Evolutionary conservation across 2,329 filamentous ascomycete genomes (phyloP), one percentile per base, ranked within the genome.

Genomic region (Raffaelea albimanens): DNA sequence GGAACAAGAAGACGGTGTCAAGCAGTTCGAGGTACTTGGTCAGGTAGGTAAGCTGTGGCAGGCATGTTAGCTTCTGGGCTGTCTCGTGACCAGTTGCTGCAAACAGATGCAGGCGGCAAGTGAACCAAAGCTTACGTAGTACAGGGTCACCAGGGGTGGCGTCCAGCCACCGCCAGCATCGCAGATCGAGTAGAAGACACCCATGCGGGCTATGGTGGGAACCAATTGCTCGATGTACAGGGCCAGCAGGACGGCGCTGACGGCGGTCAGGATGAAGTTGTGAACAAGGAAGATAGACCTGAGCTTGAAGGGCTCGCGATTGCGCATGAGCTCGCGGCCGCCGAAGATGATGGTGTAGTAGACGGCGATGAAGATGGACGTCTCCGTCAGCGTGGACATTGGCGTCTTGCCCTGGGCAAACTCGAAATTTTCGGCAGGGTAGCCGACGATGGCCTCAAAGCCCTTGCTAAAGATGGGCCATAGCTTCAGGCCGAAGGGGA

Each of bases 1-100:
- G 80, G 73, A 96, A 93, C 48, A 97, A 76, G 78, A 97, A 97
- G 65, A 91, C 83, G 51, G 91, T 97, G 69, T 97, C 91, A 58
- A 97, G 73, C 56, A 97, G 77, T 70, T 97, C 91, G 57, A 96
- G 79, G 69, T 95, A 97, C 71, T 97, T 97, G 71, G 90, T 97
- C 47, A 96, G 80, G 74, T 97, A 97, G 76, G 94, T 97, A 64
- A 97, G 78, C 90, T 96, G 62, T 18, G 40, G 23, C 38, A 9
- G 5, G 18, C 16, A 7, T 45, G 59, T 75, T 59, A 77, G 71
- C 59, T 56, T 43, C 10, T 11, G 20, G 13, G 4, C n/a, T 13
- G 39, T 13, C 8, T 16, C 16, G 5, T n/a, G n/a, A 11, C 20
- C 31, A 5, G 19, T 13, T 11, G 8, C 22, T 42, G 11, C 14